phyloP scores from a whole-genome alignment of 345 rosid genomes.

The Populus pruinosa region DNA sequence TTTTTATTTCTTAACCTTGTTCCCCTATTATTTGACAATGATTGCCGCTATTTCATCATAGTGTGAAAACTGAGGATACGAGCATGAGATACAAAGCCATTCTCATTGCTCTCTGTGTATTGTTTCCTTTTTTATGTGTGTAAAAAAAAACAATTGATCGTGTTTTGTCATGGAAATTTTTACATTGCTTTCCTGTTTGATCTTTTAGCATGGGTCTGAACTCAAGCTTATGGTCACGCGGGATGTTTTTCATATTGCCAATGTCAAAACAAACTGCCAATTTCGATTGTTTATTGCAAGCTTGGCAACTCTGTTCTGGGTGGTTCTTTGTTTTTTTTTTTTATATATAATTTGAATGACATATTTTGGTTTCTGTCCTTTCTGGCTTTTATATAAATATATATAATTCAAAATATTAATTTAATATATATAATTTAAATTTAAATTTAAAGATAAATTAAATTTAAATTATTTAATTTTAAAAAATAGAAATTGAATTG shows the following conservation, averaged over 20 bases:
- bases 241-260: neutral
- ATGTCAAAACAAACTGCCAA: too few species aligned
- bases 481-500: too few species aligned
- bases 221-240: neutral
- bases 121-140: conserved; percentile 28
- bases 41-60: conserved; percentile 16
- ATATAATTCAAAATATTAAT: too few species aligned
- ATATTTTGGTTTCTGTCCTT: too few species aligned
- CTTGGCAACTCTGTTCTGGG: too few species aligned
- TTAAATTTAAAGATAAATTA: too few species aligned
- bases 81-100: conserved; percentile 35
- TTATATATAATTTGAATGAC: too few species aligned
- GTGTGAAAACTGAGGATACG: conserved; percentile 21
- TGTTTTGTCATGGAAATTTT: conserved; percentile 14
- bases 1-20: neutral
- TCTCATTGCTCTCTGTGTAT: conserved; percentile 33
- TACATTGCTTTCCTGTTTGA: neutral
- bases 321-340: too few species aligned
- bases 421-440: too few species aligned
- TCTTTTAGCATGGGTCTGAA: neutral
- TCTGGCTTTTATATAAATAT: too few species aligned
- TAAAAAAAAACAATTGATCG: conserved; percentile 27
- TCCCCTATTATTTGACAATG: conserved; percentile 32
- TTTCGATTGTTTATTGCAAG: too few species aligned
- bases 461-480: too few species aligned